These are phyloP conservation scores for Aspergillus cristatus DNA, from an alignment of 495 filamentous ascomycete genomes.

Conservation along the genomic window DNA sequence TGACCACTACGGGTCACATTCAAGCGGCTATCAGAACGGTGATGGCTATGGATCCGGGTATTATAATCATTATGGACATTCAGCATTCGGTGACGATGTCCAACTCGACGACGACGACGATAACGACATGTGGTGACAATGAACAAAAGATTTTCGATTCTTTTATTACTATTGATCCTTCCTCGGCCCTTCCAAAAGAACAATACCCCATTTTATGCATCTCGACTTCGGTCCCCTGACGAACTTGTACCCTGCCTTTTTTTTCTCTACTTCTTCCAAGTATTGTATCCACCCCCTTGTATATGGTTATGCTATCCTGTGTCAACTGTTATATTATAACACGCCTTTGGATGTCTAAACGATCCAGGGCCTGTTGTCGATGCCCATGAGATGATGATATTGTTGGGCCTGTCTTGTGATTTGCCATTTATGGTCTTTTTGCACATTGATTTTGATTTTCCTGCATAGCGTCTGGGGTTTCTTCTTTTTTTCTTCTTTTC, in stretches of 20 bases:
- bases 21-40: constrained; percentile 40
- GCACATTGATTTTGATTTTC: constrained; percentile 25
- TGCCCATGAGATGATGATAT: no score
- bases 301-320: constrained; percentile 1
- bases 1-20: constrained; percentile 43
- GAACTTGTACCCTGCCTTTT: no score
- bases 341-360: constrained; percentile 6
- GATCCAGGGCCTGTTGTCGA: no score
- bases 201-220: constrained; percentile 20
- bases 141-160: constrained; percentile 11
- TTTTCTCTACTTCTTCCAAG: constrained; percentile 2
- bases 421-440: constrained; percentile 13
- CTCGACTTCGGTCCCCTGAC: constrained; percentile 19
- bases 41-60: constrained; percentile 37
- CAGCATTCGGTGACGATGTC: constrained; percentile 41
- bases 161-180: constrained; percentile 21
- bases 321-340: constrained; percentile 14
- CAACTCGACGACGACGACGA: constrained; percentile 43
- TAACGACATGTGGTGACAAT: constrained; percentile 47
- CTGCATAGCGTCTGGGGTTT: constrained; percentile 40
- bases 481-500: constrained; percentile 2
- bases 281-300: constrained; percentile 3
- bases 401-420: constrained; percentile 5
- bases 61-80: constrained; percentile 41
- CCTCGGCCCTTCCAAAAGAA: constrained; percentile 9